Conservation (phyloP, 164 flowering plant genomes). For the Buxus sempervirens region DNA sequence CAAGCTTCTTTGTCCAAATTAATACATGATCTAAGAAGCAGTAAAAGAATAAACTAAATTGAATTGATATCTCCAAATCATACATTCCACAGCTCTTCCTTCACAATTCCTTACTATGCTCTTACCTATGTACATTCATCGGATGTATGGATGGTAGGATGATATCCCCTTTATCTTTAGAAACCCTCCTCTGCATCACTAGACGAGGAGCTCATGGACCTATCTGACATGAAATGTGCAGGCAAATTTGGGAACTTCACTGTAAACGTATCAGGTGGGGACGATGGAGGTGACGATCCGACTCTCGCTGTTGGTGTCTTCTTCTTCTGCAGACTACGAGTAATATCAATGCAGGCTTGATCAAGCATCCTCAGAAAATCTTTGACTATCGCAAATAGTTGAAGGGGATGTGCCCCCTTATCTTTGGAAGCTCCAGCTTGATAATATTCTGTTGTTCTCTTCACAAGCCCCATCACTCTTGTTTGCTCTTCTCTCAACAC, state of each 20-base stretch:
- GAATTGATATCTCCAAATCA: neutral
- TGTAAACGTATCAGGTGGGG: constrained; percentile 19
- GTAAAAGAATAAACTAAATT: neutral
- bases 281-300: constrained; percentile 28
- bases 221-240: constrained; percentile 41
- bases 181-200: constrained; percentile 52
- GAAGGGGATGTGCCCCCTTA: constrained; percentile 38
- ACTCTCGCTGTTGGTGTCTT: constrained; percentile 14
- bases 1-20: too few relatives aligned
- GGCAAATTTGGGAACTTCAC: constrained; percentile 46
- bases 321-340: constrained; percentile 47
- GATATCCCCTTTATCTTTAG: constrained; percentile 16
- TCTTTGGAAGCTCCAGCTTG: constrained; percentile 59
- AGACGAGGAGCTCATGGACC: constrained; percentile 26
- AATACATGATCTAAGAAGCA: too few relatives aligned
- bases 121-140: constrained; percentile 13
- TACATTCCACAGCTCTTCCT: neutral
- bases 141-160: neutral
- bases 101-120: neutral
- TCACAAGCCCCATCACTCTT: constrained; percentile 63
- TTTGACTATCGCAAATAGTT: constrained; percentile 61
- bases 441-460: constrained; percentile 67
- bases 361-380: constrained; percentile 75
- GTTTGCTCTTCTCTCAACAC: constrained; percentile 49
- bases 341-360: constrained; percentile 52